A percentile compares a stretch with the other conserved stretches of the same genome.
Evolutionary conservation across 495 filamentous ascomycete genomes (phyloP).

Genomic region (Podospora didyma): DNA sequence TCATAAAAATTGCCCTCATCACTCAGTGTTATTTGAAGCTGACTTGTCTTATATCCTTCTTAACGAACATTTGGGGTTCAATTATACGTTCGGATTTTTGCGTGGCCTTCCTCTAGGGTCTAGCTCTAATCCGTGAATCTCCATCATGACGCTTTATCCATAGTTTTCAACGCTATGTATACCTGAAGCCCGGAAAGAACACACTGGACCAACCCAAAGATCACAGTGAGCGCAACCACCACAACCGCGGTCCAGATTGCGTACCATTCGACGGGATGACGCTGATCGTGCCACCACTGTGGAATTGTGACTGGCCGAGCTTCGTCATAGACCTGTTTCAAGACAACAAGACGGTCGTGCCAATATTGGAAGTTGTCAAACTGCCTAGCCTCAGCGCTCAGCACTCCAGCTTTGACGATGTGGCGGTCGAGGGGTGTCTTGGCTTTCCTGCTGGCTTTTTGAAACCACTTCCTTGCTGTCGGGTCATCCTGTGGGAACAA

Average conservation of each 20-base stretch:
- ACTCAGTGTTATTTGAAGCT: no score
- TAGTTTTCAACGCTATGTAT: no score
- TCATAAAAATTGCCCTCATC: no score
- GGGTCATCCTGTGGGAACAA: background rate
- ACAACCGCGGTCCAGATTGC: background rate
- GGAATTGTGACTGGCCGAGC: background rate
- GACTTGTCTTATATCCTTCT: no score
- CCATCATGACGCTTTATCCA: no score
- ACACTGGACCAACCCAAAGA: slow-evolving; percentile 1
- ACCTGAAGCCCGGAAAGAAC: no score
- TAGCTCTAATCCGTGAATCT: no score
- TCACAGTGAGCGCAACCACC: background rate
- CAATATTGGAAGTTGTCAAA: background rate
- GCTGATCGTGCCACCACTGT: background rate
- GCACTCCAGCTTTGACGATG: background rate
- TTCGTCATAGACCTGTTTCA: slow-evolving; percentile 1
- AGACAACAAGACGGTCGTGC: slow-evolving; percentile 4
- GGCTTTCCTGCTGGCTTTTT: background rate
- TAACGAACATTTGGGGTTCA: no score
- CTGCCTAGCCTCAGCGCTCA: background rate
- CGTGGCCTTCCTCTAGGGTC: no score
- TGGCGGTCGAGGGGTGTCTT: background rate
- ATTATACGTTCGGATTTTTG: no score
- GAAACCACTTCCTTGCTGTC: background rate
- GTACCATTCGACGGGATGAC: background rate